A percentile compares a stretch with the other conserved stretches of the same genome.
phyloP scores from a whole-genome alignment of 2,329 filamentous ascomycete species.

The Neonectria coccinea region DNA sequence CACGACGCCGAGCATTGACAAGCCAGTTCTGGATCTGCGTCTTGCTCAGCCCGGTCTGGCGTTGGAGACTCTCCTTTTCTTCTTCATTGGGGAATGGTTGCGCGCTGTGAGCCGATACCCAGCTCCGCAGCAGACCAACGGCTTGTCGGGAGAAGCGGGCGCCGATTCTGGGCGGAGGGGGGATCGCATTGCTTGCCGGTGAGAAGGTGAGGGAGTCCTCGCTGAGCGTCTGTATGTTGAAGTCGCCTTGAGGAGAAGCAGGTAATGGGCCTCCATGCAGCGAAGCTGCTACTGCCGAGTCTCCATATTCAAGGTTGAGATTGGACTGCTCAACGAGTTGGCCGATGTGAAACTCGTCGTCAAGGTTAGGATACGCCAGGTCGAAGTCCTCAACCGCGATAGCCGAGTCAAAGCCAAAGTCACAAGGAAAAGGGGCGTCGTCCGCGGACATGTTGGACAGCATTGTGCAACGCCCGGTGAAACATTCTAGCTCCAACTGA shows the following conservation, averaged over 20 bases:
- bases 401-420: neutral
- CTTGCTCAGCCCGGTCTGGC: conserved; percentile 77
- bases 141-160: conserved; percentile 40
- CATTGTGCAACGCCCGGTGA: neutral
- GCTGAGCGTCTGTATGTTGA: neutral
- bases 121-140: conserved; percentile 31
- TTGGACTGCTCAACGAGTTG: no score
- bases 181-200: conserved; percentile 4
- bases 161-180: conserved; percentile 38
- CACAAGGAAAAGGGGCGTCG: neutral
- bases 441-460: neutral
- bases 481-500: neutral
- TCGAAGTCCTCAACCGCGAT: neutral
- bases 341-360: neutral
- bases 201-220: neutral
- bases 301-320: no score
- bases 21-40: conserved; percentile 89
- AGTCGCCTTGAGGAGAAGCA: neutral
- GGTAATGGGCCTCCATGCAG: no score
- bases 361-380: neutral
- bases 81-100: conserved; percentile 86
- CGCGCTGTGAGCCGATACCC: conserved; percentile 50
- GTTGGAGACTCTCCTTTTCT: conserved; percentile 78
- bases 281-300: no score
- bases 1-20: conserved; percentile 81